Evolutionary conservation across 257 asterid species (phyloP).

Genomic region (Przewalskia tangutica): DNA sequence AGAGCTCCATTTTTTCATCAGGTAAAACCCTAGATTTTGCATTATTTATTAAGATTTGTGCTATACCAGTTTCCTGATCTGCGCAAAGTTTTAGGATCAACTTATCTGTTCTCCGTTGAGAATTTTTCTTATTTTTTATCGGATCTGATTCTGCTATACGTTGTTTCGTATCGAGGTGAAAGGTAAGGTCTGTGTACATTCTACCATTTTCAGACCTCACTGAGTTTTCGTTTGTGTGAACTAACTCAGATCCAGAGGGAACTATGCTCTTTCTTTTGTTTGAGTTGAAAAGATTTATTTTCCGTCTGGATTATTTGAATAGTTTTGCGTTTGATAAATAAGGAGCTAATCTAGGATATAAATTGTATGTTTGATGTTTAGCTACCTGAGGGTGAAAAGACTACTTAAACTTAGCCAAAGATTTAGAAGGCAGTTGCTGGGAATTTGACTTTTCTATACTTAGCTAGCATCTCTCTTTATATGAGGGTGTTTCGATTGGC

Average conservation of each 20-base stretch:
- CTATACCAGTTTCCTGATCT: background rate
- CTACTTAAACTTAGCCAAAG: background rate
- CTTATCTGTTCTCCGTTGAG: background rate
- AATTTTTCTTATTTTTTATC: background rate
- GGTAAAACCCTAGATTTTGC: constrained; percentile 1
- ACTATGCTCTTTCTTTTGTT: background rate
- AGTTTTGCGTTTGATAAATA: background rate
- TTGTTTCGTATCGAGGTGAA: too few relatives aligned
- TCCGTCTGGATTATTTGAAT: background rate
- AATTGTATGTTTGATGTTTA: background rate
- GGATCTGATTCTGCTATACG: background rate
- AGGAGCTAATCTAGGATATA: background rate
- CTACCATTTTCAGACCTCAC: too few relatives aligned
- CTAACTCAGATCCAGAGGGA: background rate
- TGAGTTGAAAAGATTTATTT: background rate
- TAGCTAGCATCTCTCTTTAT: background rate
- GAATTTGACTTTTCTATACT: background rate
- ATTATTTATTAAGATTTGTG: background rate
- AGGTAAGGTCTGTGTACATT: too few relatives aligned
- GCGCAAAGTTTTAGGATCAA: background rate
- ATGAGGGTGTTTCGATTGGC: background rate
- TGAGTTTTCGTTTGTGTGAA: background rate
- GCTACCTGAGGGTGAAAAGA: background rate
- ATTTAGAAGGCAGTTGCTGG: background rate
- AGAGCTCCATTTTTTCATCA: background rate